Conservation (phyloP, 2,329 filamentous ascomycete species). For the Decorospora gaudefroyi region DNA sequence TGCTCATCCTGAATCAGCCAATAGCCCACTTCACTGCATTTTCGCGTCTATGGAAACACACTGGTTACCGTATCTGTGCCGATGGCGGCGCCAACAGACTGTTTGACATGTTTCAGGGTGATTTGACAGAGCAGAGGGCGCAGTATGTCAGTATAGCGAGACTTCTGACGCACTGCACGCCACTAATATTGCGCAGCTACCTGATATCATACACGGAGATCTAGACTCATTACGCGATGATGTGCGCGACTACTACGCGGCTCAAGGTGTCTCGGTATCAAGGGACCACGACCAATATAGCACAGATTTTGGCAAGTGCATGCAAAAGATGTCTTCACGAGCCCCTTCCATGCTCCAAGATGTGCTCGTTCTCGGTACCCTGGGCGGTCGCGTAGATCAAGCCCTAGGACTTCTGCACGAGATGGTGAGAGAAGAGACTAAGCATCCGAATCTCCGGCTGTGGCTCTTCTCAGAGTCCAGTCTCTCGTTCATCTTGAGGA, state of each 20-base stretch:
- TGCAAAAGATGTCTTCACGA: conserved; percentile 62
- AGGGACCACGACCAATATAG: conserved; percentile 79
- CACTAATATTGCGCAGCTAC: conserved; percentile 38
- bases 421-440: conserved; percentile 62
- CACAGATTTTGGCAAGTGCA: conserved; percentile 85
- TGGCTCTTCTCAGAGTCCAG: conserved; percentile 82
- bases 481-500: conserved; percentile 78
- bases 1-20: conserved; percentile 54
- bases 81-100: conserved; percentile 90
- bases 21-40: conserved; percentile 56
- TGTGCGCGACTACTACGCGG: conserved; percentile 68
- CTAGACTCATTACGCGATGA: conserved; percentile 76
- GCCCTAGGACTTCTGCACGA: conserved; percentile 88
- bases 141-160: conserved; percentile 37
- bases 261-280: conserved; percentile 64
- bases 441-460: conserved; percentile 56
- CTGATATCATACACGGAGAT: conserved; percentile 79
- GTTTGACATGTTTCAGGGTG: conserved; percentile 54
- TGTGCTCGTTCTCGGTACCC: conserved; percentile 80
- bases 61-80: conserved; percentile 73
- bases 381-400: conserved; percentile 91
- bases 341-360: conserved; percentile 53
- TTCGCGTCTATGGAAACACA: conserved; percentile 55
- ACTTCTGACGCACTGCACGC: neutral
- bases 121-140: conserved; percentile 24